Evolutionary conservation across 2,329 filamentous ascomycete species (phyloP).

Genomic region (Cylindrodendrum hubeiense): DNA sequence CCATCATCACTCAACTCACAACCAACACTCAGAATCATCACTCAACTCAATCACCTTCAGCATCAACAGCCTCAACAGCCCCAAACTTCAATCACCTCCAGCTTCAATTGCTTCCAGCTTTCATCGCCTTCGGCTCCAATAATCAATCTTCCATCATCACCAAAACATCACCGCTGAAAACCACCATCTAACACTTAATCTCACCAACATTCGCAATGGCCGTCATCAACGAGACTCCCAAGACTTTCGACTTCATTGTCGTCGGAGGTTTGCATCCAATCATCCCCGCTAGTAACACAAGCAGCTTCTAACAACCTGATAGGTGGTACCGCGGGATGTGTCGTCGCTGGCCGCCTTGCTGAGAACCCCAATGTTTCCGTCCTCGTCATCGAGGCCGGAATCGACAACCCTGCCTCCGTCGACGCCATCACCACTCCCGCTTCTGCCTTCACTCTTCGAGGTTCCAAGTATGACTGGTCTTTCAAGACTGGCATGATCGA

Average conservation of each 20-base stretch:
- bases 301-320: neutral
- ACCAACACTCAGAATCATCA: neutral
- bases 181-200: constrained; percentile 22
- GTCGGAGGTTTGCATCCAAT: constrained; percentile 16
- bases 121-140: neutral
- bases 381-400: constrained; percentile 62
- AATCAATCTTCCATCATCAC: neutral
- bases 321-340: constrained; percentile 51
- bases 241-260: constrained; percentile 26
- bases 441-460: constrained; percentile 64
- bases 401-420: constrained; percentile 60
- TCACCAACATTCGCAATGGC: constrained; percentile 7
- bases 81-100: neutral
- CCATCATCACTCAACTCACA: neutral
- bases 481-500: constrained; percentile 74
- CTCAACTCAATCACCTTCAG: neutral
- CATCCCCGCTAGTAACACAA: neutral
- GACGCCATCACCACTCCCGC: constrained; percentile 66
- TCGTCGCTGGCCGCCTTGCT: constrained; percentile 52
- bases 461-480: constrained; percentile 68
- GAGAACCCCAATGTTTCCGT: constrained; percentile 54
- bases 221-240: constrained; percentile 19
- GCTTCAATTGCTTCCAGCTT: neutral
- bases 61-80: neutral
- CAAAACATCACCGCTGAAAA: neutral